Evolutionary conservation across 176 grass and related monocot genomes (phyloP).

Genomic region (Cocos nucifera): DNA sequence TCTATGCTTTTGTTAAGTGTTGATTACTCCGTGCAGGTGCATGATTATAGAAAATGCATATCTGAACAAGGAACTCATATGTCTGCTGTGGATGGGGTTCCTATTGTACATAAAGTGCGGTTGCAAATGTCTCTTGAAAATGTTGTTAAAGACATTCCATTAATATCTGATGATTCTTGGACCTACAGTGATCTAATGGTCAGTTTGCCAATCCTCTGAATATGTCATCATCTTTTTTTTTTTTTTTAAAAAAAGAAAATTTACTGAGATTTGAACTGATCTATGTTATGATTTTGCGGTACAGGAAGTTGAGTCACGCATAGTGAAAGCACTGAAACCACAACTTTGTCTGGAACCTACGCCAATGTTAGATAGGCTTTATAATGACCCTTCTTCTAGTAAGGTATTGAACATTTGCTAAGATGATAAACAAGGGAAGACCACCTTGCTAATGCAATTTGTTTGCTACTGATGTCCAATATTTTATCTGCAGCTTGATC

Average conservation of each 20-base stretch:
- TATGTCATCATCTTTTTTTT: neutral
- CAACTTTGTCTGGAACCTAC: constrained; percentile 83
- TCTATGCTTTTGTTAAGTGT: neutral
- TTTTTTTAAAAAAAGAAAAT: too few species aligned
- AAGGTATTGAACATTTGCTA: constrained; percentile 49
- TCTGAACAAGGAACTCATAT: constrained; percentile 38
- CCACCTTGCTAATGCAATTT: neutral
- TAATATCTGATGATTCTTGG: constrained; percentile 95
- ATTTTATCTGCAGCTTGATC: constrained; percentile 61
- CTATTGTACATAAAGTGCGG: constrained; percentile 64
- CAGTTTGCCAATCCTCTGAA: constrained; percentile 3
- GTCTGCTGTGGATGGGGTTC: constrained; percentile 44
- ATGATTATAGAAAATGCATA: constrained; percentile 52
- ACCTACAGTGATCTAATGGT: constrained; percentile 97
- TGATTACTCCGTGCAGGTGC: constrained; percentile 44
- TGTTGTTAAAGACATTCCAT: constrained; percentile 80
- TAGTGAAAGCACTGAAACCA: constrained; percentile 79
- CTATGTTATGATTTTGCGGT: neutral
- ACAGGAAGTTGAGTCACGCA: constrained; percentile 93
- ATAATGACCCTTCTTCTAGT: constrained; percentile 60
- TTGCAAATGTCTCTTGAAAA: constrained; percentile 92
- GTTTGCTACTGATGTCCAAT: constrained; percentile 8
- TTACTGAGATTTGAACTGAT: neutral
- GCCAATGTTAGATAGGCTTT: constrained; percentile 78
- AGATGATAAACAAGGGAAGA: constrained; percentile 15